These are phyloP conservation scores for Aspergillus neotritici DNA, from an alignment of 2,329 filamentous ascomycete species.

Conservation along the genomic window DNA sequence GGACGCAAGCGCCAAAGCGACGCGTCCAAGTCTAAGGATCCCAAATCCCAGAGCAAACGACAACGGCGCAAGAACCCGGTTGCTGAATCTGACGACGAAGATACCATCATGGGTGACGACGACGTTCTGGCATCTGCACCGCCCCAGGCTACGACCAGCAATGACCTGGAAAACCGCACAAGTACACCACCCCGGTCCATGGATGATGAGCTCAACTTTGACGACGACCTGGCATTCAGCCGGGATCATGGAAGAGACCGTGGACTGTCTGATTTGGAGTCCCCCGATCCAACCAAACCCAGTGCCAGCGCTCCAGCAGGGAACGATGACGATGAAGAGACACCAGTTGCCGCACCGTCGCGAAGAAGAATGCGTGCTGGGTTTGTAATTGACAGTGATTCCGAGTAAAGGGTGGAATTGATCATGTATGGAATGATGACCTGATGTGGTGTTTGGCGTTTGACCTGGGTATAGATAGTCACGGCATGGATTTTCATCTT, in stretches of 20 bases:
- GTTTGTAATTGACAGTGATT: conserved; percentile 42
- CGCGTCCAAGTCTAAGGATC: conserved; percentile 17
- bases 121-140: conserved; percentile 16
- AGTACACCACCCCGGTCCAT: conserved; percentile 21
- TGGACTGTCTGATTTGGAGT: conserved; percentile 1
- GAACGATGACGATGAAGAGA: conserved; percentile 30
- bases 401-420: conserved; percentile 28
- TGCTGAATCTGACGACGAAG: conserved; percentile 22
- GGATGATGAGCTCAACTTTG: conserved; percentile 30
- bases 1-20: conserved; percentile 28
- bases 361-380: conserved; percentile 35
- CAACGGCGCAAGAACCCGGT: conserved; percentile 19
- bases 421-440: conserved; percentile 16
- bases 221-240: conserved; percentile 30
- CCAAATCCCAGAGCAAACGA: conserved; percentile 22
- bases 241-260: conserved; percentile 20
- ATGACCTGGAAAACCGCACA: conserved; percentile 11
- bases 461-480: background rate
- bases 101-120: conserved; percentile 27
- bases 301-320: conserved; percentile 4
- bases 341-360: conserved; percentile 21
- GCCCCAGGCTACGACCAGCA: conserved; percentile 10
- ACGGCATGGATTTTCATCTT: background rate
- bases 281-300: conserved; percentile 1
- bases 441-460: conserved; percentile 24